Evolutionary conservation across 2,329 filamentous ascomycete species (phyloP).

Genomic region (Colletotrichum tabaci): DNA sequence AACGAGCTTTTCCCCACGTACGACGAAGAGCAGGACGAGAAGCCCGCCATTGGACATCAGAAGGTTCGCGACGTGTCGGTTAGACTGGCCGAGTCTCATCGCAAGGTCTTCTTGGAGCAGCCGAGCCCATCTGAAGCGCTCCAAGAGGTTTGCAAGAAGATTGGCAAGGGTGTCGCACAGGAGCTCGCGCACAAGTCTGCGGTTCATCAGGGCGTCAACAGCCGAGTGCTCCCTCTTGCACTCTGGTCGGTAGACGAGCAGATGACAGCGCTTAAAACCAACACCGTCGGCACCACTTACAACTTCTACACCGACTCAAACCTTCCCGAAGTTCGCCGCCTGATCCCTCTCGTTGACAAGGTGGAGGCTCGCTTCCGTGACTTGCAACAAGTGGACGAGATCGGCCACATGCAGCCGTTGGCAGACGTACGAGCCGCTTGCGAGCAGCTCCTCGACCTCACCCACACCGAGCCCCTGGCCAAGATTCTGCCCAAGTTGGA

Average conservation of each 20-base stretch:
- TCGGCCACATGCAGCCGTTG: constrained; percentile 81
- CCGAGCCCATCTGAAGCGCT: constrained; percentile 60
- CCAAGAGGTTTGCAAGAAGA: constrained; percentile 59
- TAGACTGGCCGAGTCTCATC: constrained; percentile 73
- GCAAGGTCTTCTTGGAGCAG: constrained; percentile 63
- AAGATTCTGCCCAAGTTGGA: constrained; percentile 90
- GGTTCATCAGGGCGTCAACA: constrained; percentile 58
- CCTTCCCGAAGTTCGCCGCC: constrained; percentile 79
- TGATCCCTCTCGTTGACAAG: constrained; percentile 78
- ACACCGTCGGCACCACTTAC: constrained; percentile 66
- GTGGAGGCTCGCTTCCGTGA: constrained; percentile 81
- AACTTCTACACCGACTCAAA: constrained; percentile 94
- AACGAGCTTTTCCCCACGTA: constrained; percentile 86
- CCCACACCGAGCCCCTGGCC: constrained; percentile 86
- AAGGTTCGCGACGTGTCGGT: constrained; percentile 71
- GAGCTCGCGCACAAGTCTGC: constrained; percentile 45
- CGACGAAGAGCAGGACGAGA: constrained; percentile 66
- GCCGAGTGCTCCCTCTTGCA: constrained; percentile 75
- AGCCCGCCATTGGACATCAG: constrained; percentile 51
- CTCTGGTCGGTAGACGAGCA: constrained; percentile 77
- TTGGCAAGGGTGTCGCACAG: constrained; percentile 57
- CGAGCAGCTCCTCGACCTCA: constrained; percentile 80
- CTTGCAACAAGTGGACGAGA: constrained; percentile 77
- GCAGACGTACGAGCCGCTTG: constrained; percentile 84
- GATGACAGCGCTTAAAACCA: constrained; percentile 58